Base-by-base conservation (phyloP, 176 grass and related monocot genomes). In the Eragrostis nindensis region DNA sequence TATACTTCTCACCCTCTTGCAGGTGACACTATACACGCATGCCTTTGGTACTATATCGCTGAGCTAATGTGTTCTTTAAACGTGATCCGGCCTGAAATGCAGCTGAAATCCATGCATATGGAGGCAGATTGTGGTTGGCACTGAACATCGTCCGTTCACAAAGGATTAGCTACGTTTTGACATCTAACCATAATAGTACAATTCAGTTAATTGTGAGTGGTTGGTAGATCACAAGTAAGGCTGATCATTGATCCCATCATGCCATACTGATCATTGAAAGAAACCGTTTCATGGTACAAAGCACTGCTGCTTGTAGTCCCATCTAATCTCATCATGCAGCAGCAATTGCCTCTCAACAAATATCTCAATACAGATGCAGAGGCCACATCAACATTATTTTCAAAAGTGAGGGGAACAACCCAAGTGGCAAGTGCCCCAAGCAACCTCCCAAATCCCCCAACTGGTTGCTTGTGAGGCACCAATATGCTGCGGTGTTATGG, bases 361-460 rank as follows among this genome's bases (percentile, higher is more conserved):
- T 6, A 61, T 67, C 63, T 79, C 32, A 16, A 54, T 49, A 11
- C 30, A 27, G 41, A 70, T 7, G 27, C 7, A 70, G 63, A 46
- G 67, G 8, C 53, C 39, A 76, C 71, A 85, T 81, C 82, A 65
- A 71, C 59, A 70, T 73, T 74, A 81, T 76, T 64, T 55, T 48
- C 53, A 65, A 85, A 89, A 81, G 77, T 4, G 27, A 65, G 46
- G 25, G 62, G 54, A 84, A 62, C 45, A 84, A 7, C 30, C 53
- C 71, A 76, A 57, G 66, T 77, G 55, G 21, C 46, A 64, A 85
- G 55, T 24, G 43, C 32, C 44, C 53, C 63, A 84, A 84, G 53
- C 44, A 80, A 38, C 62, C 68, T 26, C 70, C 44, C 70, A 29
- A 27, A 74, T 68, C 30, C 1, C 62, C 15, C 32, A 44, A 7